phyloP scores from a whole-genome alignment of 208 protist species.

The Phytomonas serpens region DNA sequence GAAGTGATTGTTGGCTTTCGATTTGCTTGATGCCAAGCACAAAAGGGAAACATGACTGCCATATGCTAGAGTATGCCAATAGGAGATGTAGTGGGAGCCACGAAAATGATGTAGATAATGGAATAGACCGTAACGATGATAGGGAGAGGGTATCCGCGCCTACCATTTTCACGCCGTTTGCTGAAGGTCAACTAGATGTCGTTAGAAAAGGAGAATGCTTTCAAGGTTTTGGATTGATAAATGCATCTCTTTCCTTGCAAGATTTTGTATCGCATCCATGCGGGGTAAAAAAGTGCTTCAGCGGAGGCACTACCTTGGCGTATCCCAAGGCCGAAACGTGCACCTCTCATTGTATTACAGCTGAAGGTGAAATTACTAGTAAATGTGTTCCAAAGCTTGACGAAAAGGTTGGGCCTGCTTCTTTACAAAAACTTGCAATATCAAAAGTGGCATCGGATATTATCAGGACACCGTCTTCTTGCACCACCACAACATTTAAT shows the following conservation, averaged over 20 bases:
- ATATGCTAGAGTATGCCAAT: neutral
- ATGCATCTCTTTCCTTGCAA: neutral
- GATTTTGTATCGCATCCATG: neutral
- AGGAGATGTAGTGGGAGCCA: neutral
- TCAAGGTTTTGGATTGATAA: neutral
- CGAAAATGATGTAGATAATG: neutral
- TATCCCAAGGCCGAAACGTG: neutral
- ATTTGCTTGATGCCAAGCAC: neutral
- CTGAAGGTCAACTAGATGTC: neutral
- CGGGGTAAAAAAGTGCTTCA: neutral
- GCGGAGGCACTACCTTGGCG: neutral
- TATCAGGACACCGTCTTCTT: neutral
- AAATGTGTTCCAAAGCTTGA: neutral
- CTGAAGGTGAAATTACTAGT: neutral
- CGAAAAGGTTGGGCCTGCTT: neutral
- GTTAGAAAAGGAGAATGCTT: neutral
- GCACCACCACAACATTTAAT: neutral
- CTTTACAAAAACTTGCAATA: neutral
- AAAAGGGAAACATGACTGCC: neutral
- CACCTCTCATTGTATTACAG: neutral
- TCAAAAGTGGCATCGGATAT: neutral
- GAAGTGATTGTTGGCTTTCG: neutral
- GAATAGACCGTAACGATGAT: neutral
- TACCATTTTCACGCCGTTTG: neutral
- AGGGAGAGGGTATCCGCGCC: neutral